These are phyloP conservation scores for Colletotrichum eremochloae DNA, from an alignment of 2,329 filamentous ascomycete genomes.

Conservation along the genomic window DNA sequence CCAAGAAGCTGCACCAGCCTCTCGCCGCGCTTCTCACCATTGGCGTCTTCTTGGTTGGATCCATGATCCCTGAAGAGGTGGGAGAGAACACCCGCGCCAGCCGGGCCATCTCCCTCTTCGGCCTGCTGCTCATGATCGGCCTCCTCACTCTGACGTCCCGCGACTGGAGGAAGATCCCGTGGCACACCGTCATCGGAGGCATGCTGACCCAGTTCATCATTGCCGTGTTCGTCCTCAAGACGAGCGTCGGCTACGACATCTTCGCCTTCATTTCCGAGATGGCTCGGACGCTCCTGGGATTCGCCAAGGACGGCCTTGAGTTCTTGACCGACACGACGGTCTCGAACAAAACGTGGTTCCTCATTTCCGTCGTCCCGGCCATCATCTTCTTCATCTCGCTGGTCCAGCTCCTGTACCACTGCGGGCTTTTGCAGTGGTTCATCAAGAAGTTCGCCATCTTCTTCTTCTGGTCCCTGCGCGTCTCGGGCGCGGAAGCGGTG, in stretches of 20 bases:
- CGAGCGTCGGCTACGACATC: conserved; percentile 66
- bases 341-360: conserved; percentile 67
- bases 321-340: conserved; percentile 71
- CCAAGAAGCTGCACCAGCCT: conserved; percentile 32
- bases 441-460: conserved; percentile 79
- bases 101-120: conserved; percentile 33
- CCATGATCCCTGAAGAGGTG: conserved; percentile 35
- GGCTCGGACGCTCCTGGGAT: conserved; percentile 73
- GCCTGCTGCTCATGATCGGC: conserved; percentile 32
- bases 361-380: conserved; percentile 75
- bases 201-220: conserved; percentile 39
- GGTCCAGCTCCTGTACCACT: conserved; percentile 79
- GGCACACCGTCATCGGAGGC: conserved; percentile 39
- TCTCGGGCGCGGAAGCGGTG: conserved; percentile 81
- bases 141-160: conserved; percentile 32
- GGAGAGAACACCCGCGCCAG: conserved; percentile 36
- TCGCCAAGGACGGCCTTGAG: conserved; percentile 71
- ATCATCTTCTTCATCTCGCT: conserved; percentile 85
- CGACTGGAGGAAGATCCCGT: conserved; percentile 37
- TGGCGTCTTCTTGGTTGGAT: conserved; percentile 29
- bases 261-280: conserved; percentile 79
- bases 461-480: conserved; percentile 82
- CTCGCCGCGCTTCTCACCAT: conserved; percentile 30
- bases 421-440: conserved; percentile 79
- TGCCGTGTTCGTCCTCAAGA: conserved; percentile 36